Percentiles rank a stretch among this genome's conserved stretches.
These are phyloP conservation scores for Botryosphaeria dothidea DNA, from an alignment of 2,329 filamentous ascomycete genomes.

Conservation along the genomic window DNA sequence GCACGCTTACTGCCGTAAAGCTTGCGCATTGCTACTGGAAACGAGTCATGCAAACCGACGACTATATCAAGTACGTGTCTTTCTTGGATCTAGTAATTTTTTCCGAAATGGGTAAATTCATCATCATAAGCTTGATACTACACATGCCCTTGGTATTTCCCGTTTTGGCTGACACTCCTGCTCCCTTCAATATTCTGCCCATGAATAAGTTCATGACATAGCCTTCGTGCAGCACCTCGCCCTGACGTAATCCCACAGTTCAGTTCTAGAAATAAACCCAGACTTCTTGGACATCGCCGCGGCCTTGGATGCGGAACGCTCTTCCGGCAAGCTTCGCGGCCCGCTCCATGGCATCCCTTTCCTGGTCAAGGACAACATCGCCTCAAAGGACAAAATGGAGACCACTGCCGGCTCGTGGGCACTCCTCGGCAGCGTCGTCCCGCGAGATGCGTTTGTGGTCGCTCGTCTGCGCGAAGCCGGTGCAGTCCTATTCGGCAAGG, in stretches of 20 bases:
- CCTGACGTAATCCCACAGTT: conserved; percentile 35
- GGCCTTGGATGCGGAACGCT: conserved; percentile 61
- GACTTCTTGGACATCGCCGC: conserved; percentile 65
- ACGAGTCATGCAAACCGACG: conserved; percentile 61
- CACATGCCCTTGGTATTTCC: no score
- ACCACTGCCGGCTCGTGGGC: conserved; percentile 72
- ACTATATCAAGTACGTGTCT: conserved; percentile 4
- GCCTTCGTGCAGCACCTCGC: no score
- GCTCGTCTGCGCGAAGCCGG: conserved; percentile 62
- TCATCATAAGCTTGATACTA: no score
- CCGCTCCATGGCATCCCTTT: conserved; percentile 76
- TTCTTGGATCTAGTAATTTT: neutral
- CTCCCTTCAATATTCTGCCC: no score
- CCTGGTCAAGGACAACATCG: conserved; percentile 64
- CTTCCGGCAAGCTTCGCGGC: conserved; percentile 56
- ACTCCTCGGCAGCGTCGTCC: conserved; percentile 65
- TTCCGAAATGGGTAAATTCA: no score
- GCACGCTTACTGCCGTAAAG: conserved; percentile 51
- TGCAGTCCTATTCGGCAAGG: conserved; percentile 70
- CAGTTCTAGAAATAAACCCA: conserved; percentile 67
- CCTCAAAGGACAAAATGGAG: conserved; percentile 65
- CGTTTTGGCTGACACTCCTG: no score
- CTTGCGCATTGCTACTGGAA: conserved; percentile 48
- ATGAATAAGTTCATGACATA: no score
- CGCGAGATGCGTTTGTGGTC: conserved; percentile 68